phyloP scores from a whole-genome alignment of 495 filamentous ascomycete genomes.

The Patellaria atrata region DNA sequence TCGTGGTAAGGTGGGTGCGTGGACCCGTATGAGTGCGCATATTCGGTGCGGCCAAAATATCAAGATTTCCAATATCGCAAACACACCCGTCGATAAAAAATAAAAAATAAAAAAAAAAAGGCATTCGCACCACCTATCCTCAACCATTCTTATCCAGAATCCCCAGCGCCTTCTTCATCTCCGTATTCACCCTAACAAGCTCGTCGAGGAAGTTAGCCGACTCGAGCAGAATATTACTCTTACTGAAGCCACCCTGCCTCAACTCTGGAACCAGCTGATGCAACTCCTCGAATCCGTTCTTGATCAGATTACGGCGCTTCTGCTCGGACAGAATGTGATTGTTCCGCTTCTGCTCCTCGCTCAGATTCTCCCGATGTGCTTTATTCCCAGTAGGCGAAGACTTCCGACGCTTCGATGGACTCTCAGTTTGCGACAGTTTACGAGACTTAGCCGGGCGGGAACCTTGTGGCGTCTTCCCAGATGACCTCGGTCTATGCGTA shows the following conservation, averaged over 20 bases:
- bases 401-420: slow-evolving; percentile 7
- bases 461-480: no score
- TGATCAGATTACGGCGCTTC: slow-evolving; percentile 65
- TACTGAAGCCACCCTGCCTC: slow-evolving; percentile 53
- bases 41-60: no score
- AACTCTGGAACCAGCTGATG: slow-evolving; percentile 57
- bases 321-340: slow-evolving; percentile 87
- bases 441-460: slow-evolving; percentile 1
- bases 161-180: slow-evolving; percentile 23
- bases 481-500: no score
- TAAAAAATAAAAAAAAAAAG: no score
- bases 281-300: slow-evolving; percentile 62
- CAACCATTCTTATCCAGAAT: not conserved
- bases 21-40: no score
- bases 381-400: slow-evolving; percentile 26
- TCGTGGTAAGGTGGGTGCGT: no score
- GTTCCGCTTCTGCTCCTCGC: slow-evolving; percentile 67
- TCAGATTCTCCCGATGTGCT: slow-evolving; percentile 55
- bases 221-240: slow-evolving; percentile 58
- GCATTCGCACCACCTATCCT: no score
- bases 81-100: no score
- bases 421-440: slow-evolving; percentile 8
- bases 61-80: no score
- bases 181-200: slow-evolving; percentile 50
- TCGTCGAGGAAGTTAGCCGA: slow-evolving; percentile 61